Percentiles rank a stretch among this genome's conserved stretches.
These are phyloP conservation scores for Ploettnerulaceae sp. DNA, from an alignment of 2,329 filamentous ascomycete species.

Conservation along the genomic window DNA sequence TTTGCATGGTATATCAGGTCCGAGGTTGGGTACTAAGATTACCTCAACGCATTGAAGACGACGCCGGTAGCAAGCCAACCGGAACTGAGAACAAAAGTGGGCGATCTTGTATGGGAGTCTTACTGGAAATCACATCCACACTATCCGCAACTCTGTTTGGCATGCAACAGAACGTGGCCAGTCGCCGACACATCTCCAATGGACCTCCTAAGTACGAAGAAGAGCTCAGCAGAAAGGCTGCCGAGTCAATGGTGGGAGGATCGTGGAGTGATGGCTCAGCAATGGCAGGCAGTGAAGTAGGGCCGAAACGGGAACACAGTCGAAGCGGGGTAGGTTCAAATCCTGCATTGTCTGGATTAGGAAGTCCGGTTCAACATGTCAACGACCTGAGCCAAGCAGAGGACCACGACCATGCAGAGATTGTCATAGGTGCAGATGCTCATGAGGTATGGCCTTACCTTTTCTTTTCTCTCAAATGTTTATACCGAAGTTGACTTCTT, in stretches of 20 bases:
- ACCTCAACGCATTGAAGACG: neutral
- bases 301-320: neutral
- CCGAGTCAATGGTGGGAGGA: neutral
- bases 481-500: neutral
- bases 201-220: neutral
- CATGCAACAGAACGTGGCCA: neutral
- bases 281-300: slow-evolving; percentile 3
- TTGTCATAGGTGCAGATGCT: neutral
- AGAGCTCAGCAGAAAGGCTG: neutral
- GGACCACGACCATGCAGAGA: neutral
- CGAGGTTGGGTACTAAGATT: slow-evolving; percentile 2
- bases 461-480: neutral
- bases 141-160: slow-evolving; percentile 1
- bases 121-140: neutral
- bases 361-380: neutral
- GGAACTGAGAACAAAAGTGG: slow-evolving; percentile 1
- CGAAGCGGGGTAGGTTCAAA: slow-evolving; percentile 1
- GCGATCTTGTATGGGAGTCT: slow-evolving; percentile 1
- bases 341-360: neutral
- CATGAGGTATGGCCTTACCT: neutral
- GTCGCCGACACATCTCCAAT: neutral
- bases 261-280: slow-evolving; percentile 1
- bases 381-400: neutral
- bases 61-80: neutral
- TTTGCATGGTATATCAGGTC: slow-evolving; percentile 1